Percentiles rank a stretch among this genome's conserved stretches.
phyloP scores from a whole-genome alignment of 495 filamentous ascomycete genomes.

The Neurospora intermedia region DNA sequence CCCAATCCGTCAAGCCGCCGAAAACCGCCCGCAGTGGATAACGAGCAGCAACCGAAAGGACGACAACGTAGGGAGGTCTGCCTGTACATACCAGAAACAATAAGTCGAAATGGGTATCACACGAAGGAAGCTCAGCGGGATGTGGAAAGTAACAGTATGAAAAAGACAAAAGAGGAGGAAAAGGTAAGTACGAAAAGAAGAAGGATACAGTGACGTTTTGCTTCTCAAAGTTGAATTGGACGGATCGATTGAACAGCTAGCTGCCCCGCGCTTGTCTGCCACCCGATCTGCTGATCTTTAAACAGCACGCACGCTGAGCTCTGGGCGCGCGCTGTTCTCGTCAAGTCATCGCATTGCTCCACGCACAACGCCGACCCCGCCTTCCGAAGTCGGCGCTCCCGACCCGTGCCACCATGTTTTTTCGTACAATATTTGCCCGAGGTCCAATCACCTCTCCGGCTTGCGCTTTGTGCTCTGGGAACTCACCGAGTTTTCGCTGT shows the following conservation, averaged over 20 bases:
- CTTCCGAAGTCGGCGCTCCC: conserved; percentile 21
- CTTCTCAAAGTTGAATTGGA: neutral
- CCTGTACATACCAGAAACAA: neutral
- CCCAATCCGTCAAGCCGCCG: neutral
- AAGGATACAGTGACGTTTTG: neutral
- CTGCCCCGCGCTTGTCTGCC: conserved; percentile 9
- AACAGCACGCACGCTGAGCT: conserved; percentile 7
- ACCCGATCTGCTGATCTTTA: neutral
- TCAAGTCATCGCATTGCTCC: neutral
- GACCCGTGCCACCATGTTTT: neutral
- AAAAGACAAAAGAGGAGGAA: neutral
- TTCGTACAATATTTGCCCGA: neutral
- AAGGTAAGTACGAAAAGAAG: neutral
- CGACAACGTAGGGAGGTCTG: neutral
- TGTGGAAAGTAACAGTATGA: neutral
- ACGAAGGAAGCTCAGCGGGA: neutral
- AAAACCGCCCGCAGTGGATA: neutral
- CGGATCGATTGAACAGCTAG: neutral
- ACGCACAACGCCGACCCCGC: conserved; percentile 12
- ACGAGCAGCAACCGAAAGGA: neutral
- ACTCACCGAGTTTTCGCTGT: neutral
- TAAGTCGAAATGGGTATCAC: neutral
- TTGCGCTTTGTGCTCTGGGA: neutral
- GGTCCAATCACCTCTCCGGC: neutral
- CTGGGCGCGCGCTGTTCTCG: neutral